Evolutionary conservation across 306 rosid species (phyloP).

Genomic region (Vigna radiata): DNA sequence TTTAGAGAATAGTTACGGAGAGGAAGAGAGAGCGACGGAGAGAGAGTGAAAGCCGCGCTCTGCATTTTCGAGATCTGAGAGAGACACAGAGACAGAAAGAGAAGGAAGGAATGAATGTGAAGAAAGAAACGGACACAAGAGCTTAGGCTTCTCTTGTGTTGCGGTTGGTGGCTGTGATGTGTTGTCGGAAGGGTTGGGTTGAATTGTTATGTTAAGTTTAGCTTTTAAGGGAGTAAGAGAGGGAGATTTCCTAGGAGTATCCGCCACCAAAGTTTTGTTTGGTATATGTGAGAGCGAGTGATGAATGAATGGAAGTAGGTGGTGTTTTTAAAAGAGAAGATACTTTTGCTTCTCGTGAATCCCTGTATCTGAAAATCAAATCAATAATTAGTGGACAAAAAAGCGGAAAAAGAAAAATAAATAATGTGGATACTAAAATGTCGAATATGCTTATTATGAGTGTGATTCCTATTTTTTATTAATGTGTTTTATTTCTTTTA

Average conservation of each 20-base stretch:
- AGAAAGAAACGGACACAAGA: background rate
- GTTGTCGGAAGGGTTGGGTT: background rate
- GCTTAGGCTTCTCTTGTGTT: background rate
- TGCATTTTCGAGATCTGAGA: conserved; percentile 66
- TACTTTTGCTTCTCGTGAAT: background rate
- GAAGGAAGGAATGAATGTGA: background rate
- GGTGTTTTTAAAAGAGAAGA: background rate
- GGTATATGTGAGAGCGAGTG: background rate
- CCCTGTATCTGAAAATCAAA: background rate
- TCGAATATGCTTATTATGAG: background rate
- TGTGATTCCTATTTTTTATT: background rate
- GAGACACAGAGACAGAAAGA: no score
- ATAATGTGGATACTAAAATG: background rate
- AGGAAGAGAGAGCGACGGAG: conserved; percentile 37
- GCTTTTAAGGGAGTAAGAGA: background rate
- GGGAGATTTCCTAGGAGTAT: conserved; percentile 22
- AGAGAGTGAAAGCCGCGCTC: conserved; percentile 65
- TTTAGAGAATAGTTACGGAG: conserved; percentile 15
- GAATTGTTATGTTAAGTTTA: background rate
- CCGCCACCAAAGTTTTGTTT: conserved; percentile 37
- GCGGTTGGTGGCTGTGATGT: background rate
- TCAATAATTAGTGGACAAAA: background rate
- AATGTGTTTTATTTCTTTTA: no score
- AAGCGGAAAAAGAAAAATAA: background rate
- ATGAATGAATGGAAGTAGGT: conserved; percentile 30